Evolutionary conservation across 2,329 filamentous ascomycete genomes (phyloP), one percentile per base, ranked within the genome.

Genomic region (Microdochium bolleyi): DNA sequence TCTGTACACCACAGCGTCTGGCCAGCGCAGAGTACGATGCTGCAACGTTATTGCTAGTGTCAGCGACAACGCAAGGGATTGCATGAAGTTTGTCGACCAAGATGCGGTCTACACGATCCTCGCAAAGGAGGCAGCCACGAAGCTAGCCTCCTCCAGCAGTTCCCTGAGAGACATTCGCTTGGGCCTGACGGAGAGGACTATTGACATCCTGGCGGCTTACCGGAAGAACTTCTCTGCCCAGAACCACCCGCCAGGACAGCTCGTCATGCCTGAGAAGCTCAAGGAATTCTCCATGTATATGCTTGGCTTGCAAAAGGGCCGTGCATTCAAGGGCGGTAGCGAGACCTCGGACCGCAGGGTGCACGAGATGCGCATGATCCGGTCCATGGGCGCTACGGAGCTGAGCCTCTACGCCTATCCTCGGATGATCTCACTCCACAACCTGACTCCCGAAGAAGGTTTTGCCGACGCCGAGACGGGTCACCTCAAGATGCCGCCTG

Each of bases 261-360:
- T 99, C 27, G 91, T 99, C 27, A 84, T 99, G 71, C 94, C 94
- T 0, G 94, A 99, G 71, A 89, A 92, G 59, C 80, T 99, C 27
- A 97, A 97, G 67, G 94, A 99, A 67, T 92, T 96, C 62, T 85
- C 88, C 63, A 97, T 99, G 91, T 97, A 94, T 69, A 89, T 95
- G 71, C 84, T 99, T 10, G 87, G 88, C 49, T 74, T 97, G 57
- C 73, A 95, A 66, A 99, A 99, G 70, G 92, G 84, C 53, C 84
- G 94, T 54, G 92, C 92, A 2, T 91, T 97, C 74, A 97, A 97
- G 74, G 88, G 89, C 51, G 92, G 92, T 54, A 85, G 87, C 59
- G 94, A 99, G 70, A 88, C 89, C 34, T 90, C 89, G 10, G 94
- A 99, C 69, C 85, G 94, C 56, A 82, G 94, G 57, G 87, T 95